Evolutionary conservation across 352 stramenopile genomes (phyloP).

Genomic region (Globisporangium splendens): DNA sequence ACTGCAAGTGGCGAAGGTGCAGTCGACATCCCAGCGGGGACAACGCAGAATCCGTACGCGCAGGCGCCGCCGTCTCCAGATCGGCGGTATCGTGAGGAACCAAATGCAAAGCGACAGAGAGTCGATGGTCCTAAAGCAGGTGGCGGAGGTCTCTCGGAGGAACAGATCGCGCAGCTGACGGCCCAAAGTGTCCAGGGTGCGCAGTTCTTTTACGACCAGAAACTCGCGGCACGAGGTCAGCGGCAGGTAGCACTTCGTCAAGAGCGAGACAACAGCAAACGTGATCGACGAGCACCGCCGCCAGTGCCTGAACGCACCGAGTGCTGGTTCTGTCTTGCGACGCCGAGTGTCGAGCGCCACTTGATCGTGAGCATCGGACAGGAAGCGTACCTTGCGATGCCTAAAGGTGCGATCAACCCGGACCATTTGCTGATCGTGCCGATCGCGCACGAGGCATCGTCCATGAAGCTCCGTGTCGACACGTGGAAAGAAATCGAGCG

Average conservation of each 20-base stretch:
- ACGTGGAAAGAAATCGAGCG: constrained; percentile 54
- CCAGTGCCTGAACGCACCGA: constrained; percentile 57
- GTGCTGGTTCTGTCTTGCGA: constrained; percentile 85
- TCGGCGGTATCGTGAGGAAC: constrained; percentile 16
- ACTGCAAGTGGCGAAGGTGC: constrained; percentile 22
- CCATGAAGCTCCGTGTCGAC: constrained; percentile 36
- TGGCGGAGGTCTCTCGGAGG: constrained; percentile 38
- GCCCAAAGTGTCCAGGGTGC: constrained; percentile 28
- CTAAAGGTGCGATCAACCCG: constrained; percentile 72
- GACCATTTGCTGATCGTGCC: constrained; percentile 79
- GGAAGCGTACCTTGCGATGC: constrained; percentile 77
- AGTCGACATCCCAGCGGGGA: constrained; percentile 63
- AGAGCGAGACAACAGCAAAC: constrained; percentile 14
- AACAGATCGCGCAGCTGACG: constrained; percentile 66
- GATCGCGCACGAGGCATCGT: constrained; percentile 69
- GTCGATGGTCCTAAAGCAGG: constrained; percentile 12
- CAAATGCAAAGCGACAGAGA: constrained; percentile 40
- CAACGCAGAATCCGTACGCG: constrained; percentile 69
- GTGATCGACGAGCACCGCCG: constrained; percentile 10
- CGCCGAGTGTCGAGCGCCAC: constrained; percentile 70
- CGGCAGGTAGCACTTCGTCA: constrained; percentile 37
- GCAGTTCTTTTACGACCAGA: constrained; percentile 82
- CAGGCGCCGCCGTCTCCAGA: constrained; percentile 18
- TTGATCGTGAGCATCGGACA: constrained; percentile 81
- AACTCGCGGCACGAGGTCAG: constrained; percentile 48